Evolutionary conservation across 2,329 filamentous ascomycete genomes (phyloP), one percentile per base, ranked within the genome.

Genomic region (Taxawa tesnikishii): DNA sequence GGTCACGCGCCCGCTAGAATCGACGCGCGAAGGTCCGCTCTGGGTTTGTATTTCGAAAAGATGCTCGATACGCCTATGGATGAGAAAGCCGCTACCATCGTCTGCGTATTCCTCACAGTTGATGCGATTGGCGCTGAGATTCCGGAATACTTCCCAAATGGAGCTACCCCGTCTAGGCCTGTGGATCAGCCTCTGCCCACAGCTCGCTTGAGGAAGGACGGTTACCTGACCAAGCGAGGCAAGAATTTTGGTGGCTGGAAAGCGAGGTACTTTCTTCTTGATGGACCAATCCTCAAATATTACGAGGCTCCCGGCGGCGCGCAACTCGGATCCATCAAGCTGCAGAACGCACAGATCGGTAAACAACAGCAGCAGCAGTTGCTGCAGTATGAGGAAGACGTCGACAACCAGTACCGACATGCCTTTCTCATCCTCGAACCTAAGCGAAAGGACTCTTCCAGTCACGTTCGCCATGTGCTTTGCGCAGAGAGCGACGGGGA

Each of bases 211-310:
- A 68, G 77, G 37, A 84, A 83, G 49, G 87, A 78, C 50, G 90
- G 90, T 6, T 98, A 96, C 55, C 63, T 98, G 30, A 96, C 90
- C 2, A 98, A 98, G 62, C 75, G 83, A 44, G 90, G 90, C 29
- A 98, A 98, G 66, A 96, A 96, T 49, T 98, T 98, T 59, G 90
- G 90, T 31, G 90, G 90, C 29, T 98, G 90, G 90, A 98, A 98
- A 58, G 87, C 85, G 8, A 63, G 77, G 36, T 81, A 74, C 47
- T 82, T 82, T 47, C 67, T 79, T 10, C 61, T 83, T 3, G 73
- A 82, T 44, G 76, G 75, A 7, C 70, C 78, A 4, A 67, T 78
- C 36, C 61, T 98, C 46, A 85, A 81, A 47, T 98, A 98, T 53
- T 96, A 83, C 47, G 90, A 98, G 56, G 75, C 80, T 2, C 85